A percentile compares a stretch with the other conserved stretches of the same genome.
These are phyloP conservation scores for Podaxis sp. DNA, from an alignment of 768 basidiomycete genomes.

Conservation along the genomic window DNA sequence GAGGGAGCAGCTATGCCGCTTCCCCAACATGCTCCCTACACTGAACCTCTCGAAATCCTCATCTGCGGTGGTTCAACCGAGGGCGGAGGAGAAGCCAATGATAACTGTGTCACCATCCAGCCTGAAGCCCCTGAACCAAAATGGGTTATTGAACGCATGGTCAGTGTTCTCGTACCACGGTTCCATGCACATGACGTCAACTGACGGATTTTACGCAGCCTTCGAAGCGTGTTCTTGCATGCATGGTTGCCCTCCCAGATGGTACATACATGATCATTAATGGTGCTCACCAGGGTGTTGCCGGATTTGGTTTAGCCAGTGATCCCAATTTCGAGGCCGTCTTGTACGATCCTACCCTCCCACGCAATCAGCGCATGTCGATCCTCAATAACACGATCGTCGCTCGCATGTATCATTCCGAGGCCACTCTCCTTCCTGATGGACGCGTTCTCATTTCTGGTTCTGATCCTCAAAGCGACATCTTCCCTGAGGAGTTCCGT, in stretches of 20 bases:
- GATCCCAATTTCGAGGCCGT: slow-evolving; percentile 65
- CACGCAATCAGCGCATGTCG: slow-evolving; percentile 62
- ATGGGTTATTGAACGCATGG: slow-evolving; percentile 82
- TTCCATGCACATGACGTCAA: slow-evolving; percentile 30
- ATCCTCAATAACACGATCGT: slow-evolving; percentile 61
- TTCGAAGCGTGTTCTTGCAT: slow-evolving; percentile 73
- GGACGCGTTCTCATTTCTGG: slow-evolving; percentile 76
- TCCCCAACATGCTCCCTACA: slow-evolving; percentile 73
- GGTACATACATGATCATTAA: slow-evolving; percentile 80
- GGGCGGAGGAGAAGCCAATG: slow-evolving; percentile 49
- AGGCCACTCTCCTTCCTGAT: slow-evolving; percentile 70
- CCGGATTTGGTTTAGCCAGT: slow-evolving; percentile 70
- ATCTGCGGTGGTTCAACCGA: slow-evolving; percentile 76
- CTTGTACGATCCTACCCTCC: slow-evolving; percentile 66
- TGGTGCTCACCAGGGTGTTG: slow-evolving; percentile 67
- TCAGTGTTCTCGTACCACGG: slow-evolving; percentile 28
- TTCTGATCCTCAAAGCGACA: slow-evolving; percentile 64
- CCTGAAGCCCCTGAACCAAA: slow-evolving; percentile 62
- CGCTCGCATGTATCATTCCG: slow-evolving; percentile 78
- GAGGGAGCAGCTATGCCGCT: slow-evolving; percentile 71
- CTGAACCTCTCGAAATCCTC: slow-evolving; percentile 64
- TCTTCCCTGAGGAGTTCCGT: slow-evolving; percentile 70
- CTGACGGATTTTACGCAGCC: slow-evolving; percentile 53
- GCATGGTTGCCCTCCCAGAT: slow-evolving; percentile 69
- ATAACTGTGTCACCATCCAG: slow-evolving; percentile 70